These are phyloP conservation scores for Dioscorea alata DNA, from an alignment of 106 monocot genomes.

Conservation along the genomic window DNA sequence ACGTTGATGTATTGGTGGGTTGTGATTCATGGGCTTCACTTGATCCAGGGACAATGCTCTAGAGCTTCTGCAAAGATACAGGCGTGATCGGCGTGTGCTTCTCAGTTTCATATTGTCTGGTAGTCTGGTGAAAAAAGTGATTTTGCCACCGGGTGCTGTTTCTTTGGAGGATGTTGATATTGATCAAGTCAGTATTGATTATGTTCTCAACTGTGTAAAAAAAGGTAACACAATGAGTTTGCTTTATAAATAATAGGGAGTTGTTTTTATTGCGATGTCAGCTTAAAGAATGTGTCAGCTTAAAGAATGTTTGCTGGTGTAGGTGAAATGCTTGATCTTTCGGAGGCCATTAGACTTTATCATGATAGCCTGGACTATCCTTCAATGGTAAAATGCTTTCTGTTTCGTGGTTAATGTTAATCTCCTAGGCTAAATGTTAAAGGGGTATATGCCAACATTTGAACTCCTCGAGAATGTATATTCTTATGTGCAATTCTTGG, in stretches of 20 bases:
- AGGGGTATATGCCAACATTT: background rate
- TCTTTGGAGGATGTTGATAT: slow-evolving; percentile 83
- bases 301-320: slow-evolving; percentile 5
- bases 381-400: slow-evolving; percentile 42
- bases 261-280: too few species aligned
- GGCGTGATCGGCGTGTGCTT: slow-evolving; percentile 78
- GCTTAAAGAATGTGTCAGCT: background rate
- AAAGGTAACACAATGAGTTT: slow-evolving; percentile 46
- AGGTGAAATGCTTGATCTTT: slow-evolving; percentile 90
- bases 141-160: slow-evolving; percentile 87
- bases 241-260: too few species aligned
- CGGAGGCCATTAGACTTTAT: slow-evolving; percentile 81
- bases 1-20: background rate
- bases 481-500: background rate
- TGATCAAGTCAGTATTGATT: slow-evolving; percentile 89
- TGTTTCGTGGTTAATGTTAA: background rate
- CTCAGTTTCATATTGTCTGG: slow-evolving; percentile 86
- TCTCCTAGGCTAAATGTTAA: background rate
- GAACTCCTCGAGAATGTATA: background rate
- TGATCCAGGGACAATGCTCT: slow-evolving; percentile 56
- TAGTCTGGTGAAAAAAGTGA: slow-evolving; percentile 92
- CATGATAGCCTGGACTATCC: slow-evolving; percentile 94
- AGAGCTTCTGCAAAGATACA: slow-evolving; percentile 79
- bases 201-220: slow-evolving; percentile 88
- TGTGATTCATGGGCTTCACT: background rate